These are phyloP conservation scores for Brachypodium distachyon DNA, from an alignment of 202 grass and related monocot genomes.

Conservation along the genomic window DNA sequence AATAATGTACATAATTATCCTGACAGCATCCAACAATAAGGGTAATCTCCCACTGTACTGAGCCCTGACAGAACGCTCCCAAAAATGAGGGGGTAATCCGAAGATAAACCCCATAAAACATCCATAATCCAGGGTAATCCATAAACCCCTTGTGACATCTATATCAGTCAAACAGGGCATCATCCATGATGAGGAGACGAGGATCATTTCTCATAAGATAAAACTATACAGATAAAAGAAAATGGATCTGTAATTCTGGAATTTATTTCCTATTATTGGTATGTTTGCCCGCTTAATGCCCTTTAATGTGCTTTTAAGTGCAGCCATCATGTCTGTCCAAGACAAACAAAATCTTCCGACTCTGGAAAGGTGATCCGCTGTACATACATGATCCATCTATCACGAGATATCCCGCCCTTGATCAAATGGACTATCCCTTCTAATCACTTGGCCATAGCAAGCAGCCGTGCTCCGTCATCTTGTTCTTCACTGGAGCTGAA, in stretches of 20 bases:
- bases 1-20: not conserved
- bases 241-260: conserved; percentile 12
- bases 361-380: conserved; percentile 7
- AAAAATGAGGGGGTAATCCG: conserved; percentile 30
- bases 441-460: not conserved
- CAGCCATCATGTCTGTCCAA: conserved; percentile 17
- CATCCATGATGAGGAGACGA: conserved; percentile 8
- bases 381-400: conserved; percentile 24
- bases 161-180: not conserved
- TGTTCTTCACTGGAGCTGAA: not conserved
- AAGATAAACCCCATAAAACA: conserved; percentile 14
- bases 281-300: conserved; percentile 9
- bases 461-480: not conserved
- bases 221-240: conserved; percentile 44
- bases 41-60: not conserved
- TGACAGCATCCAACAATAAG: not conserved
- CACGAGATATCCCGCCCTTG: not conserved
- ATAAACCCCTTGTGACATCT: conserved; percentile 22
- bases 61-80: conserved; percentile 9
- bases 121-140: too few relatives aligned
- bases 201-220: conserved; percentile 1
- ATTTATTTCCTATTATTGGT: conserved; percentile 27
- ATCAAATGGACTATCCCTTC: conserved; percentile 8
- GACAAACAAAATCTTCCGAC: conserved; percentile 32
- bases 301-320: conserved; percentile 9